Evolutionary conservation across 352 stramenopile genomes (phyloP).

Genomic region (Globisporangium solare): DNA sequence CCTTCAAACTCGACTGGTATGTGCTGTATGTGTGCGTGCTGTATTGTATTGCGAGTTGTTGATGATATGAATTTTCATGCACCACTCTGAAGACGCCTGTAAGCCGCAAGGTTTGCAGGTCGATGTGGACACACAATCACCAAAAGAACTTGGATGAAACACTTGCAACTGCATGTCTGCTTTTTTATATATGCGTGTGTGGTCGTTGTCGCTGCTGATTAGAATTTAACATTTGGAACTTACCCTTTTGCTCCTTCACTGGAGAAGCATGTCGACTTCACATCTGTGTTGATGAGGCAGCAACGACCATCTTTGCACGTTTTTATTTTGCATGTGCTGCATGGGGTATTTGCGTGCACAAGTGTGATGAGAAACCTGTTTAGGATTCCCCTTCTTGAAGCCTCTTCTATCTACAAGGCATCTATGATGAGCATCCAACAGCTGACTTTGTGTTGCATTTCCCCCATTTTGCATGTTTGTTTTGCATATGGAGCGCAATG

Average conservation of each 20-base stretch:
- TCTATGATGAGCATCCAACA: constrained; percentile 76
- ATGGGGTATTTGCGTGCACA: constrained; percentile 15
- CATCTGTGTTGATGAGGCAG: constrained; percentile 88
- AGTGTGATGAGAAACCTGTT: constrained; percentile 72
- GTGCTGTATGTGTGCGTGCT: constrained; percentile 20
- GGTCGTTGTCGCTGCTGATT: constrained; percentile 42
- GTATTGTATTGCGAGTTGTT: constrained; percentile 32
- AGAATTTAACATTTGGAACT: constrained; percentile 28
- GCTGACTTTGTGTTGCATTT: constrained; percentile 19
- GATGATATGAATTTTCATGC: constrained; percentile 87
- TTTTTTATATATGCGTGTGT: constrained; percentile 9
- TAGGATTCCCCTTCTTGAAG: constrained; percentile 88
- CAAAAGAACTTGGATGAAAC: constrained; percentile 64
- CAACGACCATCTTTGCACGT: constrained; percentile 10
- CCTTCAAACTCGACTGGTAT: constrained; percentile 6
- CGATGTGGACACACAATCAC: constrained; percentile 68
- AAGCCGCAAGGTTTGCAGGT: constrained; percentile 19
- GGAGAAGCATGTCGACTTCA: constrained; percentile 63
- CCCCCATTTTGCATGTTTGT: not conserved
- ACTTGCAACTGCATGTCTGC: constrained; percentile 17
- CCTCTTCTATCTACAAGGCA: constrained; percentile 45
- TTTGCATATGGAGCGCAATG: constrained; percentile 37
- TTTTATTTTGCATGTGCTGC: constrained; percentile 16
- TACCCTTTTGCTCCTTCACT: constrained; percentile 67
- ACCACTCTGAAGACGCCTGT: constrained; percentile 66